Base-by-base conservation (phyloP, 2,329 filamentous ascomycete species). In the Conoideocrella luteorostrata region DNA sequence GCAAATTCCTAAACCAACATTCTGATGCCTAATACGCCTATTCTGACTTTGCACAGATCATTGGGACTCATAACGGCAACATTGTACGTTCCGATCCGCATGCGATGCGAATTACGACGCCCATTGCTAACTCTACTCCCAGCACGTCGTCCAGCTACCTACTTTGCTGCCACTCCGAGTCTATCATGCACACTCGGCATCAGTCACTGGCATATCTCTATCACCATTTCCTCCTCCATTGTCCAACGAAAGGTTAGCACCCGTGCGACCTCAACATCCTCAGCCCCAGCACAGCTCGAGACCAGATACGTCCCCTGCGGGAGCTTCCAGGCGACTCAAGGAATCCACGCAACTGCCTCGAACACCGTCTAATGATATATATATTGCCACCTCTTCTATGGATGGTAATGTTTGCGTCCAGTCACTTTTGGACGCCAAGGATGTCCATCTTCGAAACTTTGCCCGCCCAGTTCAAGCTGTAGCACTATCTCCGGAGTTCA, bases 41-140 rank as follows among this genome's bases (percentile, higher is more conserved):
- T 22, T 32, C 44, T 49, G 51, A 54, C 48, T 46, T 45, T 66
- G 69, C 53, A 51, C 66, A 91, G 86, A 84, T 96, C 50, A 74
- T 95, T 54, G 93, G 91, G 52, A 96, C 93, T 24, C 91, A 98
- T 64, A 95, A 95, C 67, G 93, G 93, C 56, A 95, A 93, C 58
- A 91, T 97, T 57, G 88, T 94, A 74, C 72, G 84, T 69, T 39
- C 30, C 21, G 12, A 13, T 3, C 5, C 13, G 15, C 33, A 17
- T 7, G 23, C 18, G 11, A 43, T 7, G 17, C 2, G 4, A n/a
- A 20, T 15, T 17, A 7, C n/a, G 11, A 21, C 10, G 12, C 9
- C 4, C 26, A 26, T 3, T 29, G 12, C 24, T 45, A 35, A 48
- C 30, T 15, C 21, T 20, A 15, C 41, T 30, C 46, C 21, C 54